Percentiles rank a stretch among this genome's conserved stretches.
These are phyloP conservation scores for Neurospora sublineolata DNA, from an alignment of 495 filamentous ascomycete genomes.

Conservation along the genomic window DNA sequence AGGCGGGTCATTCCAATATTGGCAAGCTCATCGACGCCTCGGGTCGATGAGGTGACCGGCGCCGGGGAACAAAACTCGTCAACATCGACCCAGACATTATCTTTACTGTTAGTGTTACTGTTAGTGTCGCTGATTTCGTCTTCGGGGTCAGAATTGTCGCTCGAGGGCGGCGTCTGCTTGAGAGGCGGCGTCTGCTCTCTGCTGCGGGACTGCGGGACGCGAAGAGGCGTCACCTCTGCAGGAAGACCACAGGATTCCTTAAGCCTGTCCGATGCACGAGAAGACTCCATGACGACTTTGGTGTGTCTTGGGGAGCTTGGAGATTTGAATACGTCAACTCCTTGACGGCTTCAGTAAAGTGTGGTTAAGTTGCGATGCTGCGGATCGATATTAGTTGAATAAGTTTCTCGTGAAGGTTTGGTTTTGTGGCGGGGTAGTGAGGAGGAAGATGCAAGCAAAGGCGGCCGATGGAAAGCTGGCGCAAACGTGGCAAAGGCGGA, in stretches of 20 bases:
- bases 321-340: neutral
- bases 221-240: neutral
- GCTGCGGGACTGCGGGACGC: neutral
- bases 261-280: neutral
- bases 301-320: neutral
- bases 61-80: neutral
- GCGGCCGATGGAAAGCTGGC: neutral
- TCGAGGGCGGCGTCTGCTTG: neutral
- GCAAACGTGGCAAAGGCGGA: neutral
- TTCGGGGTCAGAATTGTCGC: neutral
- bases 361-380: neutral
- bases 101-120: neutral
- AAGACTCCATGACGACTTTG: neutral
- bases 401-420: neutral
- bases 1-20: neutral
- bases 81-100: neutral
- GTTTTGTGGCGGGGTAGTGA: neutral
- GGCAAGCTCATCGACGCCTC: neutral
- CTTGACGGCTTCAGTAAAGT: neutral
- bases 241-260: neutral
- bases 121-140: neutral
- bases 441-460: neutral
- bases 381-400: neutral
- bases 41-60: neutral
- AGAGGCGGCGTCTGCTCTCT: neutral